Percentiles rank a stretch among this genome's conserved stretches.
Evolutionary conservation across 2,329 filamentous ascomycete species (phyloP).

Genomic region (Penicillium sp.): DNA sequence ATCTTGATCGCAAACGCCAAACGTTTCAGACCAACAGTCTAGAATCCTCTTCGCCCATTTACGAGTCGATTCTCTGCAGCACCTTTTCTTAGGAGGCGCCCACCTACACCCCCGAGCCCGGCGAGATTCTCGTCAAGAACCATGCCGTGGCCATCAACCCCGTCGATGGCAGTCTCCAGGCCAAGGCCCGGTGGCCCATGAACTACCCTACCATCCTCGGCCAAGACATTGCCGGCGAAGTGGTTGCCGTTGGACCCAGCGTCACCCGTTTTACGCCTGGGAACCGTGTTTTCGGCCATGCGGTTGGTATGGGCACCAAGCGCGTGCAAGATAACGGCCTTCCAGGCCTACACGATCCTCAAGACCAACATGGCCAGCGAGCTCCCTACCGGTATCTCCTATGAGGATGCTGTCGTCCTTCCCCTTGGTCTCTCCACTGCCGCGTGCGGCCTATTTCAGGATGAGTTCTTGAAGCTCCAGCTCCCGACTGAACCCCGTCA

Average conservation of each 20-base stretch:
- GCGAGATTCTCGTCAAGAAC: constrained; percentile 31
- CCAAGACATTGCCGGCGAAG: constrained; percentile 18
- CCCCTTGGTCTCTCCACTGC: constrained; percentile 35
- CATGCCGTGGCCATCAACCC: constrained; percentile 22
- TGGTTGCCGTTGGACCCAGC: constrained; percentile 7
- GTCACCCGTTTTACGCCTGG: constrained; percentile 16
- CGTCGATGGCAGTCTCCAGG: constrained; percentile 15
- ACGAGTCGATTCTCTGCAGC: too few species aligned
- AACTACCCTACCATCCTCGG: constrained; percentile 19
- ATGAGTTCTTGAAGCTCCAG: constrained; percentile 23
- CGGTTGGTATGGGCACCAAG: constrained; percentile 11
- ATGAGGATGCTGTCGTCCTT: constrained; percentile 32
- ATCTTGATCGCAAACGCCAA: too few species aligned
- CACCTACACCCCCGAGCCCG: not conserved
- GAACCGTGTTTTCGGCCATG: constrained; percentile 32
- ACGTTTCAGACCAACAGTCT: too few species aligned
- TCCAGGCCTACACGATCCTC: constrained; percentile 34
- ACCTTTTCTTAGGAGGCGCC: too few species aligned
- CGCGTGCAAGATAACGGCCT: constrained; percentile 21
- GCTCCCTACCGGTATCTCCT: constrained; percentile 30
- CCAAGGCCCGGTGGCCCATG: constrained; percentile 8
- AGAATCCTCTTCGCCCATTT: too few species aligned
- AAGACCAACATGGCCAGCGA: constrained; percentile 15
- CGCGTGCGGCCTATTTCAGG: constrained; percentile 28
- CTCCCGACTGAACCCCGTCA: constrained; percentile 6